Percentiles rank a stretch among this genome's conserved stretches.
Conservation (phyloP, 2,329 filamentous ascomycete genomes). For the Peltaster fructicola region DNA sequence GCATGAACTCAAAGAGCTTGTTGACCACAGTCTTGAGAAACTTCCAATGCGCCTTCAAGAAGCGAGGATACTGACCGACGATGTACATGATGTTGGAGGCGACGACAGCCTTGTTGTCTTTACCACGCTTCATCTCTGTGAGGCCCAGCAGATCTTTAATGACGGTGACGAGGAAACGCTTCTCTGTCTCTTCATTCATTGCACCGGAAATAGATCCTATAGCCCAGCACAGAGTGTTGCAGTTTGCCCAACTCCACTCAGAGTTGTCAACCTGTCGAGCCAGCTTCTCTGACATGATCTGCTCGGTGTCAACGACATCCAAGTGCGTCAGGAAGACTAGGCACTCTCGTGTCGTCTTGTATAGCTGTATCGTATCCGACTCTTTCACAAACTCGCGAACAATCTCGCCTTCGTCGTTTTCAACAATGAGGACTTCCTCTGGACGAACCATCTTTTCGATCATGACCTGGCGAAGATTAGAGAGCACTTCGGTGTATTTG, state of each 20-base stretch:
- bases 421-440: conserved; percentile 96
- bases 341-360: conserved; percentile 97
- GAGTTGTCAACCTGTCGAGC: conserved; percentile 83
- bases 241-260: conserved; percentile 99
- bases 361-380: conserved; percentile 94
- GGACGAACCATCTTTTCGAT: conserved; percentile 99
- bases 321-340: conserved; percentile 93
- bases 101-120: conserved; percentile 98
- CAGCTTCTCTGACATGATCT: conserved; percentile 98
- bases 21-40: conserved; percentile 99
- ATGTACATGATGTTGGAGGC: conserved; percentile 99
- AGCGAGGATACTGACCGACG: conserved; percentile 93
- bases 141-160: conserved; percentile 95
- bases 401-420: conserved; percentile 98
- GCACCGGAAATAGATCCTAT: conserved; percentile 96
- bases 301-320: conserved; percentile 92
- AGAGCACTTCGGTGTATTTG: conserved; percentile 88
- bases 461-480: conserved; percentile 92
- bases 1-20: conserved; percentile 99
- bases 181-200: conserved; percentile 99
- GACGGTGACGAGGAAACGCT: conserved; percentile 92
- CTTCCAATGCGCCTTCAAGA: conserved; percentile 98
- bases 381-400: conserved; percentile 99
- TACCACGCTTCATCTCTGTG: conserved; percentile 97
- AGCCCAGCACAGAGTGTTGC: conserved; percentile 98